Evolutionary conservation across 192 early-diverging fungal species (phyloP).

Genomic region (Diversispora eburnea): DNA sequence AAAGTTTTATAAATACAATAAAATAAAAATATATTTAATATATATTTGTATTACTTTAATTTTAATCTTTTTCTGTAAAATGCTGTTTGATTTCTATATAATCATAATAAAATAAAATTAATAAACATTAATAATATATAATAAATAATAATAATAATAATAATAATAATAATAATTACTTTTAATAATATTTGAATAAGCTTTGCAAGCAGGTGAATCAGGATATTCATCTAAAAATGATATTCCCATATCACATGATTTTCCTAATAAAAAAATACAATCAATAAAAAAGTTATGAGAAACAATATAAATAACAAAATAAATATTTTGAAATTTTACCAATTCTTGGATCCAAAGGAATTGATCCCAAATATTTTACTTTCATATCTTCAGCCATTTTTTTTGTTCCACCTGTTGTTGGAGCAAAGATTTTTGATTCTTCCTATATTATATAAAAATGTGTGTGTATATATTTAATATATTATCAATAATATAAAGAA

Average conservation of each 20-base stretch:
- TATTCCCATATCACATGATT: conserved; percentile 77
- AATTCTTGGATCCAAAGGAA: conserved; percentile 29
- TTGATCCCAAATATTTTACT: conserved; percentile 58
- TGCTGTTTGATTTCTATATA: neutral
- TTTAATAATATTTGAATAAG: conserved; percentile 61
- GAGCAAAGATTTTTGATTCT: conserved; percentile 71
- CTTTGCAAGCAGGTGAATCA: conserved; percentile 79
- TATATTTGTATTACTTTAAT: too few species aligned
- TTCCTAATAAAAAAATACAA: conserved; percentile 26
- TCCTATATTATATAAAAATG: conserved; percentile 31
- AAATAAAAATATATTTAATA: too few species aligned
- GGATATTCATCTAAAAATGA: conserved; percentile 87
- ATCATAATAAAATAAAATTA: neutral
- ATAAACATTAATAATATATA: neutral
- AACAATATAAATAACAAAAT: neutral
- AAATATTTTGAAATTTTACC: conserved; percentile 10
- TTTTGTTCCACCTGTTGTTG: conserved; percentile 71
- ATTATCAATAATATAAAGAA: conserved; percentile 2
- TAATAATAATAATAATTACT: conserved; percentile 39
- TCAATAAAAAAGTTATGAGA: neutral
- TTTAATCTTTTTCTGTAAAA: neutral
- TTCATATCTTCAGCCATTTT: conserved; percentile 62
- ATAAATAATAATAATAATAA: neutral
- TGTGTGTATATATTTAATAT: neutral
- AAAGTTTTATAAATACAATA: too few species aligned